A percentile compares a stretch with the other conserved stretches of the same genome.
These are phyloP conservation scores for Aspergillus caelatus DNA, from an alignment of 2,329 filamentous ascomycete species.

Conservation along the genomic window DNA sequence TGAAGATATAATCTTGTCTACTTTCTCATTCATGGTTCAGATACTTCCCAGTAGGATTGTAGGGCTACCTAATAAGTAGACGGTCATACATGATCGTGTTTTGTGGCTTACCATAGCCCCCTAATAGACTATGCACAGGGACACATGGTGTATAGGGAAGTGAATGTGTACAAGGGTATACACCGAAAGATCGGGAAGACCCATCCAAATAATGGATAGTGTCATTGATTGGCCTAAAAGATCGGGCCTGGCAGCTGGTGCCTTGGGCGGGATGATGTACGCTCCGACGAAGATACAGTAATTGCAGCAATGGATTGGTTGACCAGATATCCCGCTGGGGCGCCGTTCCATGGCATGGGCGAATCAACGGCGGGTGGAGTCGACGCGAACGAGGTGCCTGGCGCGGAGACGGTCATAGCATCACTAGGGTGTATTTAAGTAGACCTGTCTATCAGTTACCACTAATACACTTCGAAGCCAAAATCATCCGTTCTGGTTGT, in stretches of 20 bases:
- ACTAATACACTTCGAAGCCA: neutral
- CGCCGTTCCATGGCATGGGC: slow-evolving; percentile 12
- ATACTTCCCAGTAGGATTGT: too few species aligned
- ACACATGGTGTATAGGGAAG: slow-evolving; percentile 1
- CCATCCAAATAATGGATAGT: slow-evolving; percentile 19
- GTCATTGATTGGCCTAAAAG: slow-evolving; percentile 22
- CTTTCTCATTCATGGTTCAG: neutral
- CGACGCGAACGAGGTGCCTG: slow-evolving; percentile 20
- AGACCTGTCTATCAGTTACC: neutral
- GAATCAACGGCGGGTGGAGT: slow-evolving; percentile 17
- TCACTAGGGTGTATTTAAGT: neutral
- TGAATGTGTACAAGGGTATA: slow-evolving; percentile 16
- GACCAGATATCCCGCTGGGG: slow-evolving; percentile 16
- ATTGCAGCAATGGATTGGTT: slow-evolving; percentile 26
- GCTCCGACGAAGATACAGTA: slow-evolving; percentile 25
- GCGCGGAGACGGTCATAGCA: slow-evolving; percentile 16
- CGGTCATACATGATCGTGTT: neutral
- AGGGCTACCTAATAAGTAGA: neutral
- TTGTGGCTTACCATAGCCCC: neutral
- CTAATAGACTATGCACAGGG: neutral
- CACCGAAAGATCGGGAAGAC: slow-evolving; percentile 29
- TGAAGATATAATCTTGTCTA: neutral
- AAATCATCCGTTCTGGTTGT: neutral
- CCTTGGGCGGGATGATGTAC: slow-evolving; percentile 35
- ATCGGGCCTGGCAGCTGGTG: slow-evolving; percentile 30